Conservation (phyloP, 169 alveolate genomes). For the Plasmodium vinckei region DNA sequence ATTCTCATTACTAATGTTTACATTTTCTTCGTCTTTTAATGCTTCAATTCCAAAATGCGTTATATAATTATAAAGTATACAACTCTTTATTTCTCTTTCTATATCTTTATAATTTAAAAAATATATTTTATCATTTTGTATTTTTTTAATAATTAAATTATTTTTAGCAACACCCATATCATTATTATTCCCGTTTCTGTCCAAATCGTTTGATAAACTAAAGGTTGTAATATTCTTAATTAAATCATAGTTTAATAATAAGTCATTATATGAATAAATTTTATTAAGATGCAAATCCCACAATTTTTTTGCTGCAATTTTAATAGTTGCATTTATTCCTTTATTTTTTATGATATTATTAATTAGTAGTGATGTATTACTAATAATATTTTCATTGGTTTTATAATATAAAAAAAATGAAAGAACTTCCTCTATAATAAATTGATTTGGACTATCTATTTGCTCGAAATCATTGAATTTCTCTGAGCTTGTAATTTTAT, state of each 20-base stretch:
- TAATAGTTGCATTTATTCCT: not conserved
- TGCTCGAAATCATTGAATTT: not conserved
- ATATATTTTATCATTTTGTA: constrained; percentile 27
- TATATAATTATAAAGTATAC: constrained; percentile 13
- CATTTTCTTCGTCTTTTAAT: constrained; percentile 4
- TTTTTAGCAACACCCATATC: not conserved
- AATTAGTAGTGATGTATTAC: constrained; percentile 4
- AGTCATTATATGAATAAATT: constrained; percentile 1
- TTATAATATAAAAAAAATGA: constrained; percentile 10
- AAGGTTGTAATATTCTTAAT: constrained; percentile 20
- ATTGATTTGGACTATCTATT: not conserved
- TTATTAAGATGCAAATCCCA: constrained; percentile 16
- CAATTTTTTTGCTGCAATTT: constrained; percentile 11
- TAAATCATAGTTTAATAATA: constrained; percentile 7
- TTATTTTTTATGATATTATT: constrained; percentile 18
- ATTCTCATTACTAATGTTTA: constrained; percentile 25
- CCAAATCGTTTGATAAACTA: not conserved
- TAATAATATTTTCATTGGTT: not conserved
- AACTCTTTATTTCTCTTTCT: constrained; percentile 20
- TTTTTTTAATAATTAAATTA: constrained; percentile 4
- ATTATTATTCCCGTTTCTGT: not conserved
- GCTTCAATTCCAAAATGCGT: constrained; percentile 11
- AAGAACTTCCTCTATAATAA: not conserved
- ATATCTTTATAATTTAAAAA: constrained; percentile 16
- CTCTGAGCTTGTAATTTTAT: not conserved